Conservation (phyloP, 495 filamentous ascomycete genomes). For the Penicillium steckii region DNA sequence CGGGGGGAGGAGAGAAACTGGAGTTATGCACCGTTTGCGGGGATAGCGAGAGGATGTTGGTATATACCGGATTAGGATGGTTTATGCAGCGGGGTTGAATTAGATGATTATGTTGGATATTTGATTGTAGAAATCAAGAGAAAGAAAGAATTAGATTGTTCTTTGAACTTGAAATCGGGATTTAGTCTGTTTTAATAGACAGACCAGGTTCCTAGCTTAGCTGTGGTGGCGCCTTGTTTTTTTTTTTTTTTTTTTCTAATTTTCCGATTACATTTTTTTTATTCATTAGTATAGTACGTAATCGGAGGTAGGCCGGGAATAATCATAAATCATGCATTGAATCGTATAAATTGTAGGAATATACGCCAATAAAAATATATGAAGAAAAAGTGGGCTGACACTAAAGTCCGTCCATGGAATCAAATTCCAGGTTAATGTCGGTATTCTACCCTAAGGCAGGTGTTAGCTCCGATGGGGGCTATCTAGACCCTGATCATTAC, state of each 20-base stretch:
- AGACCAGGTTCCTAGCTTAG: neutral
- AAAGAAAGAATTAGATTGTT: neutral
- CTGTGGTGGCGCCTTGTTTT: neutral
- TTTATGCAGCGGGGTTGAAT: neutral
- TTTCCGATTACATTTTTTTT: neutral
- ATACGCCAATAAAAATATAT: neutral
- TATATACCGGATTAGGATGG: constrained; percentile 9
- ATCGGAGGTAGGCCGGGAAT: neutral
- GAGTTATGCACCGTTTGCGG: constrained; percentile 13
- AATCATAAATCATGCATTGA: neutral
- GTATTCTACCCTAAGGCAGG: neutral
- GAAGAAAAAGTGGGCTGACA: neutral
- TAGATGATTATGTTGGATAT: neutral
- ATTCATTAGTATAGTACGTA: too few relatives aligned
- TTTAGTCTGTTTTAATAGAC: neutral
- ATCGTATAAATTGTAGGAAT: neutral
- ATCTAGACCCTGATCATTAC: neutral
- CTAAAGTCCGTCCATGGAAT: neutral
- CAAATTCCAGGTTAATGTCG: neutral
- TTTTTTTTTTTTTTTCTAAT: neutral
- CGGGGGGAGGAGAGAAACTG: neutral
- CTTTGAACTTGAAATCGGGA: neutral
- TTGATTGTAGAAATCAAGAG: neutral
- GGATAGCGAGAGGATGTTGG: neutral
- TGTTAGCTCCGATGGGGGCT: neutral